Evolutionary conservation across 1,284 basidiomycete species (phyloP).

Genomic region (Megacollybia platyphylla): DNA sequence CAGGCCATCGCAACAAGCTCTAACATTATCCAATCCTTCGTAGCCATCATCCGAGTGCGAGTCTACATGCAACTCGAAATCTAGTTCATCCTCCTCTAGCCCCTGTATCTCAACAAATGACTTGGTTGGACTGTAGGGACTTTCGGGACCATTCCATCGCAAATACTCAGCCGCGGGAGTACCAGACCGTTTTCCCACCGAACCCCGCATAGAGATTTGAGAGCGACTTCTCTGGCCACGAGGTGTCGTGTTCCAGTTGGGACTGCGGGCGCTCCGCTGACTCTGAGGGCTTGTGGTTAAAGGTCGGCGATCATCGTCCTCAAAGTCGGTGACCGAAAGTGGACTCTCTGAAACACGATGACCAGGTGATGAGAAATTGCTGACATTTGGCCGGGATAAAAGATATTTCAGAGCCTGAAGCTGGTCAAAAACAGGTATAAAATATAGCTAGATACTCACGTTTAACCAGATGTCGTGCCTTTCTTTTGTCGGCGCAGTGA

Average conservation of each 20-base stretch:
- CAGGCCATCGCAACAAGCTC: slow-evolving; percentile 88
- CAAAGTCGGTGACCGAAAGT: slow-evolving; percentile 32
- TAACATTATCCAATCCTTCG: slow-evolving; percentile 90
- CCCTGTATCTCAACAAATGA: slow-evolving; percentile 50
- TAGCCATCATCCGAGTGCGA: slow-evolving; percentile 71
- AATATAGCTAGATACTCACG: slow-evolving; percentile 28
- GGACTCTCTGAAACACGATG: slow-evolving; percentile 41
- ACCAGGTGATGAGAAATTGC: slow-evolving; percentile 27
- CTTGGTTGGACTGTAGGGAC: slow-evolving; percentile 53
- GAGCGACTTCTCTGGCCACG: slow-evolving; percentile 66
- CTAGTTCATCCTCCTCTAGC: slow-evolving; percentile 53
- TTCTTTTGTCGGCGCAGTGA: slow-evolving; percentile 89
- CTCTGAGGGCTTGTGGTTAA: slow-evolving; percentile 53
- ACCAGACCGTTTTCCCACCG: slow-evolving; percentile 73
- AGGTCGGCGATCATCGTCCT: slow-evolving; percentile 34
- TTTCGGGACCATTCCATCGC: slow-evolving; percentile 55
- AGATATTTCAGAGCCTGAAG: slow-evolving; percentile 75
- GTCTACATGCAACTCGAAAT: slow-evolving; percentile 70
- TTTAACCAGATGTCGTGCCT: slow-evolving; percentile 95
- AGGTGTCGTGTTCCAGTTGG: slow-evolving; percentile 50
- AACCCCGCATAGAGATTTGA: slow-evolving; percentile 57
- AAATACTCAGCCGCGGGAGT: slow-evolving; percentile 86
- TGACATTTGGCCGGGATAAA: slow-evolving; percentile 52
- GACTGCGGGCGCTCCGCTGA: slow-evolving; percentile 51
- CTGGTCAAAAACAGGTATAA: slow-evolving; percentile 8